Evolutionary conservation across 208 protist species (phyloP), one percentile per base, ranked within the genome.

Genomic region (Leishmania lainsoni): DNA sequence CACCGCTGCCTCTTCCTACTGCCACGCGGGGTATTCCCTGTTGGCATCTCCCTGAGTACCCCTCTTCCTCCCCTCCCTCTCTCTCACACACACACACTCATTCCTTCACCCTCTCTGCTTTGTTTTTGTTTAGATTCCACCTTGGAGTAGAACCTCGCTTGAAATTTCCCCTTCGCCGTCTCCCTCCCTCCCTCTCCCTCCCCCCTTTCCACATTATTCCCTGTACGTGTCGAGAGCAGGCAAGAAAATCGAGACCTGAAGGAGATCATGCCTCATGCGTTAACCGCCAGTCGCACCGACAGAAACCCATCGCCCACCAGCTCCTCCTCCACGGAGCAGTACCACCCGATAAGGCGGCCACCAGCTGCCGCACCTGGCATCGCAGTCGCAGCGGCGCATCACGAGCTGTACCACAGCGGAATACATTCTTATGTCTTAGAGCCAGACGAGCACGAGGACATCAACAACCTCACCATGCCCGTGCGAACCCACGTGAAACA

Each of bases 281-380:
- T 39, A 26, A 26, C 17, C 32, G 51, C 49, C 5, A 42, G 71
- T 75, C 51, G 51, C 22, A 16, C 73, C 48, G 56, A 52, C 68
- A 45, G 68, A 17, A 22, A n/a, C 10, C 20, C 75, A 39, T 66
- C 59, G 45, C 58, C 75, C 75, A 20, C 59, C 45, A 71, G 59
- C 77, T 81, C 77, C 17, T 68, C 61, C 52, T 81, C 81, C 9
- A 85, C 81, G 17, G 81, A 85, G 71, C 81, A 81, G 76, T 81
- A 84, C 56, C 75, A 61, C 6, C 79, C 51, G 26, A 63, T 68
- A 54, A 48, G 12, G 22, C 22, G 20, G 66, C 68, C 5, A 49
- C 20, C 42, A 35, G 72, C n/a, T 32, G 73, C 22, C 4, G 14
- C 45, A 29, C n/a, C 58, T 12, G 49, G 29, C n/a, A 14, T 65